Conservation (phyloP, 441 rosid species). For the Hura crepitans region DNA sequence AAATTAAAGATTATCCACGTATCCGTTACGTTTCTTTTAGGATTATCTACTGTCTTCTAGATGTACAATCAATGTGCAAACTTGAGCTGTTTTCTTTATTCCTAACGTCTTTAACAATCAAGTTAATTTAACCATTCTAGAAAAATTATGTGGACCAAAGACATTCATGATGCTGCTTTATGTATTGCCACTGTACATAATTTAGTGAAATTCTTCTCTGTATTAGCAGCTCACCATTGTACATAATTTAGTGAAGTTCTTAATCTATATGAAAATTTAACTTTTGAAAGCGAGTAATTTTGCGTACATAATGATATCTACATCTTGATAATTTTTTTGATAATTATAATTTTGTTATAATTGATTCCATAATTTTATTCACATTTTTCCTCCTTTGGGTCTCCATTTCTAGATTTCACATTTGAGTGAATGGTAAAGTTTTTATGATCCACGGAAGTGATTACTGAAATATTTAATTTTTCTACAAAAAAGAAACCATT, state of each 20-base stretch:
- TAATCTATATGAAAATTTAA: not conserved
- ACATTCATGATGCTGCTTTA: not conserved
- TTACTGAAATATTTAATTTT: not conserved
- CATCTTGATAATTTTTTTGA: not conserved
- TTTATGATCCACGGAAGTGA: no score
- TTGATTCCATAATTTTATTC: not conserved
- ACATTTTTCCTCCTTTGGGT: not conserved
- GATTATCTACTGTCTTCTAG: not conserved
- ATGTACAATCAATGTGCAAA: not conserved
- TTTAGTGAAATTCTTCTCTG: not conserved
- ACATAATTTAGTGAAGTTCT: not conserved
- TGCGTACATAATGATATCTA: not conserved
- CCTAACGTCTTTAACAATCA: not conserved
- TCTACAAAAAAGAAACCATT: not conserved
- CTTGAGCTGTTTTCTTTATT: not conserved
- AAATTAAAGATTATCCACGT: not conserved
- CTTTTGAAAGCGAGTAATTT: not conserved
- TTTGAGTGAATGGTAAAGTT: not conserved
- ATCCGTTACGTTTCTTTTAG: not conserved
- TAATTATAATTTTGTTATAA: no score
- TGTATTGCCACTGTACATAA: not conserved
- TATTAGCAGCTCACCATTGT: not conserved
- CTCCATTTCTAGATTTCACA: not conserved
- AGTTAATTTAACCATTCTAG: not conserved
- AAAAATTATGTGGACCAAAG: not conserved